Evolutionary conservation across 2,329 filamentous ascomycete species (phyloP), one percentile per base, ranked within the genome.

Genomic region (Diatrype stigma): DNA sequence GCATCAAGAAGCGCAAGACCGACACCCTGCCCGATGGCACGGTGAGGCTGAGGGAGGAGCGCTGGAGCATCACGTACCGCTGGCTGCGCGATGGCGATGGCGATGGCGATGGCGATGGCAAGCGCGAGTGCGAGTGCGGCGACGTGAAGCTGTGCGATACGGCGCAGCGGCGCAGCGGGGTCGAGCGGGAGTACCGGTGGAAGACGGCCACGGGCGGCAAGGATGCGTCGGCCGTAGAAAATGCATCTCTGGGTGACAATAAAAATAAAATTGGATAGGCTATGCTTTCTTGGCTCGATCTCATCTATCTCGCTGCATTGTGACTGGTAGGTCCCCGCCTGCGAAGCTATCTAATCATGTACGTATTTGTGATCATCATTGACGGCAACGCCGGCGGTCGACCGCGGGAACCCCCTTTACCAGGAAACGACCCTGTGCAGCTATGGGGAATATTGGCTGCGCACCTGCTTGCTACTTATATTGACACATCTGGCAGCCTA

Each of bases 51-150:
- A 66, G 78, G 0, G 57, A 53, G 2, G 68, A 79, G 28, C 68
- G 78, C 6, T 81, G 78, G 78, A 81, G 78, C 57, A 70, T 81
- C 42, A 81, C 78, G 2, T 81, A 78, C 57, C 71, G 78, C 0
- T 81, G 78, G 78, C 56, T 79, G 6, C 65, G 78, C 7, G 63
- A 71, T 6, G 26, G 5, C 26, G n/a, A n/a, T n/a, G 26, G 26
- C 6, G 10, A 30, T 30, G 6, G 10, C 26, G 70, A 71, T 0
- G 71, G 64, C 1, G n/a, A n/a, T n/a, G n/a, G n/a, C n/a, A n/a
- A 30, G 26, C 26, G 26, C 6, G 67, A 69, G 11, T 81, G 78
- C 51, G 75, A 75, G 47, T 81, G 78, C 56, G 78, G 77, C 2
- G 63, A 81, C 53, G 54, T 69, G 23, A 69, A 68, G 51, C 62